Base-by-base conservation (phyloP, 2,329 filamentous ascomycete genomes). In the Talaromyces sp. region DNA sequence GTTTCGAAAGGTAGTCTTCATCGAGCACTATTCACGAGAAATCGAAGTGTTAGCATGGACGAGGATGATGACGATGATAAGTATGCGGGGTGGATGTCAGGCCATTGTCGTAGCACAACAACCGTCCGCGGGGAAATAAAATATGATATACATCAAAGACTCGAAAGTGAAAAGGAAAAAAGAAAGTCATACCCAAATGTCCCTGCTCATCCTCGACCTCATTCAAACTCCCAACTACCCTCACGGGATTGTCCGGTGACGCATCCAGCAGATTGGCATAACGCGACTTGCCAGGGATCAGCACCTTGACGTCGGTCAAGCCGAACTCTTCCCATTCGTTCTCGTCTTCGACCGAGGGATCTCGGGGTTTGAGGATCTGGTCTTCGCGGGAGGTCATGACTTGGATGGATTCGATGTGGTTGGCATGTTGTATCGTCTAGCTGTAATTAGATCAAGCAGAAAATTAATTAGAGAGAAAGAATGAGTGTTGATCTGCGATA, bases 281-380 rank as follows among this genome's bases (percentile, higher is more conserved):
- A 65, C 79, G 79, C 65, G 77, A 76, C 71, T 82, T 81, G 64
- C 83, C 81, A 43, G 80, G 79, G 51, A 79, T 73, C 65, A 81
- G 76, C 53, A 88, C 66, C 68, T 83, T 82, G 66, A 82, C 85
- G 69, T 88, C 82, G 66, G 76, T 82, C 66, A 89, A 76, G 29
- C 79, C 76, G 74, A 88, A 88, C 67, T 86, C 84, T 61, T 85
- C 82, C 85, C 86, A 89, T 69, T 88, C 82, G 74, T 86, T 81
- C 71, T 82, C 80, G 72, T 82, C 79, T 38, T 74, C 71, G 65
- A 81, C 72, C 68, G 79, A 77, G 67, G 79, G 76, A 72, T 81
- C 76, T 71, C 76, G 77, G 70, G 76, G 71, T 72, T 75, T 76
- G 63, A 82, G 77, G 69, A 82, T 77, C 70, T 74, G 79, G 73